Evolutionary conservation across 2,329 filamentous ascomycete genomes (phyloP).

Genomic region (Sarocladiaceae sp.): DNA sequence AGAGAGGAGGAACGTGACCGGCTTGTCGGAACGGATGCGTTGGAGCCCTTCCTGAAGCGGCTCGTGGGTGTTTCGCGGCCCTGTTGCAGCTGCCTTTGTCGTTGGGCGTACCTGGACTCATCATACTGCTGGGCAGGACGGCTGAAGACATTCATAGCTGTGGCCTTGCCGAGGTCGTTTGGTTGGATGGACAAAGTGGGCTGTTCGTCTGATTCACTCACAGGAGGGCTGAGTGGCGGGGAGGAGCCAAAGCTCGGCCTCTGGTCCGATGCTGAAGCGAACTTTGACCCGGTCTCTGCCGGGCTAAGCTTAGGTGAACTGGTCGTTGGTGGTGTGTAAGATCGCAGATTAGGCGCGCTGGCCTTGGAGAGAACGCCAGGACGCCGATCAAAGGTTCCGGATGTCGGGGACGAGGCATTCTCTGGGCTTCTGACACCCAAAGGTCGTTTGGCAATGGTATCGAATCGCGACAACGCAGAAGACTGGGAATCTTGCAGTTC

Average conservation of each 20-base stretch:
- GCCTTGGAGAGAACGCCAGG: conserved; percentile 41
- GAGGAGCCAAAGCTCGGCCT: conserved; percentile 25
- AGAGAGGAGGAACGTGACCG: conserved; percentile 44
- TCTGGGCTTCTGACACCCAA: conserved; percentile 45
- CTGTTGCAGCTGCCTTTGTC: conserved; percentile 74
- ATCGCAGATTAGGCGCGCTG: conserved; percentile 64
- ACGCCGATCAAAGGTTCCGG: conserved; percentile 39
- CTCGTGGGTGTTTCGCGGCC: conserved; percentile 58
- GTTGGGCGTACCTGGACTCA: conserved; percentile 76
- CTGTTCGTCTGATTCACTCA: conserved; percentile 66
- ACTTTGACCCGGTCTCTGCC: conserved; percentile 29
- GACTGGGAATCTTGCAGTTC: conserved; percentile 75
- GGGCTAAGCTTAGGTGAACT: conserved; percentile 31
- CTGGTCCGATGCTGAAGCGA: conserved; percentile 27
- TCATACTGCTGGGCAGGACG: conserved; percentile 73
- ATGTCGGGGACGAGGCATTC: conserved; percentile 39
- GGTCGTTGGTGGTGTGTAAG: conserved; percentile 42
- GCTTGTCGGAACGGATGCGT: conserved; percentile 29
- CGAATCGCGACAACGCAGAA: conserved; percentile 70
- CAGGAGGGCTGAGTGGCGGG: conserved; percentile 45
- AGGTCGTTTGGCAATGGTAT: conserved; percentile 65
- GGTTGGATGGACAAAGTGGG: conserved; percentile 61
- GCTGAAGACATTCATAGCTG: conserved; percentile 56
- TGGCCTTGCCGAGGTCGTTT: conserved; percentile 75
- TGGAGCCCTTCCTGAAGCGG: conserved; percentile 39